Percentiles rank a stretch among this genome's conserved stretches.
These are phyloP conservation scores for Picochlorum sp. DNA, from an alignment of 139 green algal species.

Conservation along the genomic window DNA sequence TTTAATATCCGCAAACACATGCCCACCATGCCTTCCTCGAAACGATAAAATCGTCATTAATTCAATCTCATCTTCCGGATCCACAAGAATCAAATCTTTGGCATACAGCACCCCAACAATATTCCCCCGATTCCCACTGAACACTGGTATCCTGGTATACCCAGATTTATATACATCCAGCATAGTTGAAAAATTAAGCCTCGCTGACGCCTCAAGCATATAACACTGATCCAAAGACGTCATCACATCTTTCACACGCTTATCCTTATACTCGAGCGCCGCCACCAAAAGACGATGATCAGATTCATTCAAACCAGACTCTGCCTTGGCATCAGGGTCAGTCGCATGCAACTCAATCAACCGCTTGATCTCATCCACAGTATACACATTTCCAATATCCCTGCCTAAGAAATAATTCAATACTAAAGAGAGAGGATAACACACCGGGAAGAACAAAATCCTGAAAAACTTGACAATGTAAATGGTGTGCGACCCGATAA, in stretches of 20 bases:
- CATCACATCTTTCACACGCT: conserved; percentile 58
- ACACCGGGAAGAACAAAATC: conserved; percentile 28
- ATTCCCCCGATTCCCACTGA: conserved; percentile 35
- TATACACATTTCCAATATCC: conserved; percentile 23
- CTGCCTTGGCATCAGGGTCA: conserved; percentile 46
- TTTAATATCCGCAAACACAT: conserved; percentile 34
- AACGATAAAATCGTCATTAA: conserved; percentile 49
- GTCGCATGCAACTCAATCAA: conserved; percentile 59
- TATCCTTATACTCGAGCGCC: conserved; percentile 73
- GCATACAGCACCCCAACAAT: conserved; percentile 56
- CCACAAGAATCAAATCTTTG: conserved; percentile 69
- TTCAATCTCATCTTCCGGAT: conserved; percentile 64
- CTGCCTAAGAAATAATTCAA: conserved; percentile 69
- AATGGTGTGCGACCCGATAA: conserved; percentile 64
- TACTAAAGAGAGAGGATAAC: conserved; percentile 64
- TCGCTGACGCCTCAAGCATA: conserved; percentile 47
- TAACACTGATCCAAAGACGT: conserved; percentile 79
- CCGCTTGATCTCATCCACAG: conserved; percentile 7
- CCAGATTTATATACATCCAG: conserved; percentile 47
- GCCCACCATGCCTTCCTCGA: conserved; percentile 13
- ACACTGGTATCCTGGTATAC: conserved; percentile 51
- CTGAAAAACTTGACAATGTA: conserved; percentile 70
- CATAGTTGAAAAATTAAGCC: conserved; percentile 45
- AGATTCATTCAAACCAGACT: conserved; percentile 37
- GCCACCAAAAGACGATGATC: conserved; percentile 51